Evolutionary conservation across 2,329 filamentous ascomycete species (phyloP).

Genomic region (Ascochyta pisi): DNA sequence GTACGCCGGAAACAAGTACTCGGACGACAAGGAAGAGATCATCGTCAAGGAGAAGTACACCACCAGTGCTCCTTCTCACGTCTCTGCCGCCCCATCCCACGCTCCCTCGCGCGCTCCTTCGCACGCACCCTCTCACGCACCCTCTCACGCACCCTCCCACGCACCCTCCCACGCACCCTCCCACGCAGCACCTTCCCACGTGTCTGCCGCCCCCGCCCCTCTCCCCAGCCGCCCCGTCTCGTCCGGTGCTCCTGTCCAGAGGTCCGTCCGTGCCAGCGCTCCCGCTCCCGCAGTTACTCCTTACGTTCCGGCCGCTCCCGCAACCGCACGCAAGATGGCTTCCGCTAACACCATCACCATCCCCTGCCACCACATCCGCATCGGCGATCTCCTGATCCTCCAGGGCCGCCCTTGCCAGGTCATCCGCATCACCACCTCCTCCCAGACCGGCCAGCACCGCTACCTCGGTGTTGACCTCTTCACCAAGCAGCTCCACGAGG

Average conservation of each 20-base stretch:
- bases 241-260: slow-evolving; percentile 46
- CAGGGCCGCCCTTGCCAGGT: slow-evolving; percentile 99
- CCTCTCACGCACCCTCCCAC: background rate
- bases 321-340: slow-evolving; percentile 48
- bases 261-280: slow-evolving; percentile 38
- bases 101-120: slow-evolving; percentile 2
- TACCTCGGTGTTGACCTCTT: slow-evolving; percentile 99
- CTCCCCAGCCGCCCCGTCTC: slow-evolving; percentile 44
- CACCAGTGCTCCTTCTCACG: slow-evolving; percentile 32
- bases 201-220: slow-evolving; percentile 35
- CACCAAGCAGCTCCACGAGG: slow-evolving; percentile 99
- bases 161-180: slow-evolving; percentile 4
- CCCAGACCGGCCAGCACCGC: slow-evolving; percentile 98
- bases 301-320: slow-evolving; percentile 27
- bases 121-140: too few relatives aligned
- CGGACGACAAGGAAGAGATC: slow-evolving; percentile 53
- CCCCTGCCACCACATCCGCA: slow-evolving; percentile 99
- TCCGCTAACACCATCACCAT: slow-evolving; percentile 93
- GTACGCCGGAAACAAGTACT: slow-evolving; percentile 42
- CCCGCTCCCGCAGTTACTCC: slow-evolving; percentile 73
- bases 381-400: slow-evolving; percentile 97
- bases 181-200: slow-evolving; percentile 8
- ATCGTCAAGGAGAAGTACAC: slow-evolving; percentile 56
- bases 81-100: slow-evolving; percentile 26
- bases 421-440: slow-evolving; percentile 98